Evolutionary conservation across 768 basidiomycete genomes (phyloP).

Genomic region (Mycena amicta): DNA sequence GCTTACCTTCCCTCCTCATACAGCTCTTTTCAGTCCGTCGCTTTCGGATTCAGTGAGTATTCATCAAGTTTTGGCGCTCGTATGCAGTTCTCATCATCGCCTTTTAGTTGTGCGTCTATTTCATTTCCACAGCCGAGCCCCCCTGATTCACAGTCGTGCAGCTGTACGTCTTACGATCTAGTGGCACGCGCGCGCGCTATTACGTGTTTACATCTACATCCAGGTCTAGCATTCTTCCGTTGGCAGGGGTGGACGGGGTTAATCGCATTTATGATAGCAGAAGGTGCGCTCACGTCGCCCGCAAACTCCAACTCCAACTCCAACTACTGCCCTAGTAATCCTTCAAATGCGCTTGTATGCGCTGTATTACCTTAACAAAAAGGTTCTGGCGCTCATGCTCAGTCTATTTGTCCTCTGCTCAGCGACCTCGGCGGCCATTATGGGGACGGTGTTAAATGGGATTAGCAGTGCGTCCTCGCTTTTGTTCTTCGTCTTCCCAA

Average conservation of each 20-base stretch:
- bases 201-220: neutral
- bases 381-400: slow-evolving; percentile 49
- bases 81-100: neutral
- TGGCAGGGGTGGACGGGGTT: slow-evolving; percentile 69
- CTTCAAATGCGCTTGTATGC: slow-evolving; percentile 67
- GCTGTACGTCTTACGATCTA: slow-evolving; percentile 33
- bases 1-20: slow-evolving; percentile 3
- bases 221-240: slow-evolving; percentile 49
- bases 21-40: slow-evolving; percentile 45
- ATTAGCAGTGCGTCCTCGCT: slow-evolving; percentile 40
- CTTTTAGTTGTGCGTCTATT: slow-evolving; percentile 15
- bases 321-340: slow-evolving; percentile 41
- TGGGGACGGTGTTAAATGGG: slow-evolving; percentile 44
- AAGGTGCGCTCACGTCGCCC: slow-evolving; percentile 41
- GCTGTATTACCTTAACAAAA: slow-evolving; percentile 56
- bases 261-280: slow-evolving; percentile 53
- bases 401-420: slow-evolving; percentile 42
- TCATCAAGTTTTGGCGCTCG: neutral
- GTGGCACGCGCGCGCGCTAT: too few relatives aligned
- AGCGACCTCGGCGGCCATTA: slow-evolving; percentile 46
- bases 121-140: neutral
- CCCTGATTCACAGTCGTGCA: slow-evolving; percentile 19
- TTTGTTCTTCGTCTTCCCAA: neutral
- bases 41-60: slow-evolving; percentile 42
- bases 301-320: neutral